Conservation (phyloP, 1,284 basidiomycete genomes). For the Cerrena zonata region DNA sequence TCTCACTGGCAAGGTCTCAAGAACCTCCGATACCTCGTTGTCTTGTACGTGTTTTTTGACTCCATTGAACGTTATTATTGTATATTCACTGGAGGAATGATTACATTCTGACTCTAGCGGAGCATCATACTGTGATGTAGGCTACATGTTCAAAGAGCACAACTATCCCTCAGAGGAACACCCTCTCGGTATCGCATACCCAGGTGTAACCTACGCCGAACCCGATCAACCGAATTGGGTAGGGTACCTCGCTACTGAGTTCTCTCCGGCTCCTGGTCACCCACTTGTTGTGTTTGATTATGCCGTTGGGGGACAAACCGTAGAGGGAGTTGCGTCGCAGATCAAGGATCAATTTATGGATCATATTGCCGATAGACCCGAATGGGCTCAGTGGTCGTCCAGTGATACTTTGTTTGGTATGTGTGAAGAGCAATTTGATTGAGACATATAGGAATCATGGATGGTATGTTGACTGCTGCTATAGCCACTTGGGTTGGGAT, state of each 20-base stretch:
- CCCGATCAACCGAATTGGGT: constrained; percentile 46
- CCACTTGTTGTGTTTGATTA: constrained; percentile 45
- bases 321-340: constrained; percentile 36
- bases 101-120: constrained; percentile 32
- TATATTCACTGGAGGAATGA: constrained; percentile 2
- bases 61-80: background rate
- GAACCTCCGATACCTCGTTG: constrained; percentile 33
- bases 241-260: constrained; percentile 44
- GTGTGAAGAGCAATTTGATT: no score
- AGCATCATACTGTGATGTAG: constrained; percentile 47
- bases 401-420: constrained; percentile 44
- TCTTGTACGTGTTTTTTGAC: constrained; percentile 37
- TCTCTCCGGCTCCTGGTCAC: constrained; percentile 29
- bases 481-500: constrained; percentile 68
- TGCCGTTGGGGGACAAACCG: constrained; percentile 41
- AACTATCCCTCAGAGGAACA: constrained; percentile 30
- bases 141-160: constrained; percentile 18
- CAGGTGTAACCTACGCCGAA: constrained; percentile 41
- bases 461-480: no score
- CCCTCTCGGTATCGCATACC: constrained; percentile 45
- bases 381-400: constrained; percentile 37
- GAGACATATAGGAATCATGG: background rate
- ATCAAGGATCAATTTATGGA: constrained; percentile 35
- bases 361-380: constrained; percentile 31
- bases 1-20: constrained; percentile 38